Evolutionary conservation across 2,329 filamentous ascomycete species (phyloP), one percentile per base, ranked within the genome.

Genomic region (Phymatotrichopsis omnivora): DNA sequence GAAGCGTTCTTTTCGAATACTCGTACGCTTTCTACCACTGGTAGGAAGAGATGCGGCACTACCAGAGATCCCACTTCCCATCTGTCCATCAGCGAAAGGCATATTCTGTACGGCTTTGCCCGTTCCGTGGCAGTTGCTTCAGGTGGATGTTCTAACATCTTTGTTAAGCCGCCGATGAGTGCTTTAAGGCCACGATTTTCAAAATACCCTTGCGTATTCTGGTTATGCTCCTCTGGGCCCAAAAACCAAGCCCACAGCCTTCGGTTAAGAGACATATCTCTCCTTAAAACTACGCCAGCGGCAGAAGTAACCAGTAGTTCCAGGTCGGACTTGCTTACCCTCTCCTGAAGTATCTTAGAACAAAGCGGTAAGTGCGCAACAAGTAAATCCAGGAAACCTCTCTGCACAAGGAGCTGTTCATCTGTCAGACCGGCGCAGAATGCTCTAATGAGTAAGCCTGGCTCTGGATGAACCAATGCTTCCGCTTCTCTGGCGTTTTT

Each of bases 161-260:
- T 73, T 12, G 93, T 67, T 8, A 96, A 69, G 16, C 85, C 83
- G 32, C 72, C 73, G 4, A 80, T 81, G 31, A 98, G 67, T 1
- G 84, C 73, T 39, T 78, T 73, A 23, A 93, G 67, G 1, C 89
- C 89, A 62, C 80, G 80, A 16, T 77, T 74, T 51, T 83, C 79
- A 61, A 98, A 96, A 62, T 95, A 95, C 47, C 57, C 75, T 75
- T 2, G 52, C 41, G 44, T 57, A 51, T 31, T 61, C 60, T 19
- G 57, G 31, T 41, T 62, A 56, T 44, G 64, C 51, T 44, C 58
- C 44, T 74, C 85, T 2, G 87, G 87, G 0, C 91, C 91, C 2
- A 98, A 70, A 50, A 96, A 79, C 91, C 91, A 98, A 32, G 83
- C 78, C 86, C 89, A 96, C n/a, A 98, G 67, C 28, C 91, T 76